phyloP scores from a whole-genome alignment of 208 protist species.

The Leishmania tropica region DNA sequence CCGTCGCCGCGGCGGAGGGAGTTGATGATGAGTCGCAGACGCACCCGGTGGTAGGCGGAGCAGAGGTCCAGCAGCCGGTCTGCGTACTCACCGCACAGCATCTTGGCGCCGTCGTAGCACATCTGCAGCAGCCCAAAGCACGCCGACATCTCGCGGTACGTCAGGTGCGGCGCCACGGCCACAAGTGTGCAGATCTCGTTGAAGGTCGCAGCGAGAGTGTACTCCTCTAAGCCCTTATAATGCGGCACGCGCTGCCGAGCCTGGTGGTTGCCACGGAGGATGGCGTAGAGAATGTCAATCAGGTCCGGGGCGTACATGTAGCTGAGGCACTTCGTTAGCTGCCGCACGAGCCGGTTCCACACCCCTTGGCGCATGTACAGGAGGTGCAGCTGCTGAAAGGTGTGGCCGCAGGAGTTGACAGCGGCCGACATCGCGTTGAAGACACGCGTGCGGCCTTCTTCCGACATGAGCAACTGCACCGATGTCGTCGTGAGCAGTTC shows the following conservation, averaged over 20 bases:
- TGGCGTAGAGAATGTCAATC: conserved; percentile 55
- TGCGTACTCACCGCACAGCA: conserved; percentile 48
- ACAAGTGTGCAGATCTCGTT: conserved; percentile 68
- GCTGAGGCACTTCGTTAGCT: conserved; percentile 57
- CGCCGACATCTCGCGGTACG: conserved; percentile 43
- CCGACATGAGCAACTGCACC: conserved; percentile 68
- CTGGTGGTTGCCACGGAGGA: conserved; percentile 41
- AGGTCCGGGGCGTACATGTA: conserved; percentile 61
- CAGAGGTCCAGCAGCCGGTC: conserved; percentile 69
- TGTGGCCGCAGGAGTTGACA: conserved; percentile 37
- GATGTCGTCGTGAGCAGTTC: conserved; percentile 65
- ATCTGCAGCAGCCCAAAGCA: conserved; percentile 59
- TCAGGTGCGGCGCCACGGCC: conserved; percentile 48
- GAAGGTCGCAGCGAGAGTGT: conserved; percentile 49
- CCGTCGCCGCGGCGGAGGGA: conserved; percentile 40
- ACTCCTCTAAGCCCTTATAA: conserved; percentile 34
- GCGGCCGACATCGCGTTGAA: conserved; percentile 64
- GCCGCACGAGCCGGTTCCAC: conserved; percentile 63
- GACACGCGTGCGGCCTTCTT: conserved; percentile 39
- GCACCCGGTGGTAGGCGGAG: conserved; percentile 89
- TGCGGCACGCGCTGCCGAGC: conserved; percentile 20
- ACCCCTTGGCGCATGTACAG: conserved; percentile 52
- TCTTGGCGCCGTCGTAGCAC: conserved; percentile 46
- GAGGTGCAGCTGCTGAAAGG: conserved; percentile 45
- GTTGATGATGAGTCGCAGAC: conserved; percentile 70